Conservation (phyloP, 441 rosid genomes). For the Gossypium schwendimanii region DNA sequence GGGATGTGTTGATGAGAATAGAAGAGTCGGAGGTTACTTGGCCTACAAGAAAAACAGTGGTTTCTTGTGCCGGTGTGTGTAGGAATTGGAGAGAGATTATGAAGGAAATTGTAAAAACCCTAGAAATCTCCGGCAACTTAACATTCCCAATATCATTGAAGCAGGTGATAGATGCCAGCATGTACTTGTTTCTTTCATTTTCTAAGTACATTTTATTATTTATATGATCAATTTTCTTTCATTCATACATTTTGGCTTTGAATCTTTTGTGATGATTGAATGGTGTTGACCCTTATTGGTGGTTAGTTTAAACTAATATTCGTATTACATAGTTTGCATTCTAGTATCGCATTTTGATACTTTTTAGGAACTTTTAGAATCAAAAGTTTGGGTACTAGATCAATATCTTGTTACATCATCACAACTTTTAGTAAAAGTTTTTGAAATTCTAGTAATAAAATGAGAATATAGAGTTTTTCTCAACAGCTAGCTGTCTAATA, state of each 20-base stretch:
- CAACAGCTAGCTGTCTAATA: not conserved
- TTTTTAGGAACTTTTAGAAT: not conserved
- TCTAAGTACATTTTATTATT: not conserved
- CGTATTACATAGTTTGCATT: not conserved
- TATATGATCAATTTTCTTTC: not conserved
- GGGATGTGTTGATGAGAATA: slow-evolving; percentile 74
- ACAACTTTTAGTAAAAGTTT: not conserved
- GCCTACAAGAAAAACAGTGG: slow-evolving; percentile 80
- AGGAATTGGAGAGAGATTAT: slow-evolving; percentile 75
- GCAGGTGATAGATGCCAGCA: slow-evolving; percentile 43
- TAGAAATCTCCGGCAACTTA: slow-evolving; percentile 60
- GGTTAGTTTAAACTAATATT: not conserved
- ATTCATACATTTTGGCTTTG: not conserved
- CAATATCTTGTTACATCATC: not conserved
- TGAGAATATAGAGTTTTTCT: not conserved
- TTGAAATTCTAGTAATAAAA: not conserved
- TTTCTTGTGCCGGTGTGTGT: slow-evolving; percentile 90
- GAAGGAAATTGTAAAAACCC: slow-evolving; percentile 74
- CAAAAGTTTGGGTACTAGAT: not conserved
- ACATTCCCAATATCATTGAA: slow-evolving; percentile 89
- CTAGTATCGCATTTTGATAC: not conserved
- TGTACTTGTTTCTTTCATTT: not conserved
- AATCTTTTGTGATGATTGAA: not conserved
- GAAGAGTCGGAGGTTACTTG: slow-evolving; percentile 70
- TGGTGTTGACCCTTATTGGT: not conserved